These are phyloP conservation scores for Camptophora hylomeconis DNA, from an alignment of 2,329 filamentous ascomycete species.

Conservation along the genomic window DNA sequence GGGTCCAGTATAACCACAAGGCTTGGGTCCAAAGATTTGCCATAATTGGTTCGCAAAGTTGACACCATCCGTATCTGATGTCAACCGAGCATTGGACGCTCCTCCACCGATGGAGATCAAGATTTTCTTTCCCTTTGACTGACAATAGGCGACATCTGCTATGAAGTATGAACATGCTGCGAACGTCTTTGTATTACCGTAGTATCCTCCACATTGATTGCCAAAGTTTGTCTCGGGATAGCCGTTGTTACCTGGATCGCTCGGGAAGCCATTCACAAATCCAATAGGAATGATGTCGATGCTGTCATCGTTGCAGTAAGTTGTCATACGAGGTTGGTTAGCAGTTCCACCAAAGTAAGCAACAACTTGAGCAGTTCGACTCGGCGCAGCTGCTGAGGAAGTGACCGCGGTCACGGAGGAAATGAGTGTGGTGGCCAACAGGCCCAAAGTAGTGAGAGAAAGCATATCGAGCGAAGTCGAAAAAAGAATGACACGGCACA, in stretches of 20 bases:
- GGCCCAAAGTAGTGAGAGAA: too few relatives aligned
- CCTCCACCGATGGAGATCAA: slow-evolving; percentile 59
- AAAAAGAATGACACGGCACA: too few relatives aligned
- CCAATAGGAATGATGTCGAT: slow-evolving; percentile 44
- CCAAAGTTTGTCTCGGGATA: slow-evolving; percentile 44
- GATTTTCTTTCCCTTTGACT: slow-evolving; percentile 55
- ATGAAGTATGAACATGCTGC: slow-evolving; percentile 30
- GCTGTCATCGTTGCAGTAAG: slow-evolving; percentile 38
- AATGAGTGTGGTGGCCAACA: too few relatives aligned
- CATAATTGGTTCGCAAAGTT: slow-evolving; percentile 51
- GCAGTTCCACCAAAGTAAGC: slow-evolving; percentile 36
- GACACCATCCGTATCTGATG: slow-evolving; percentile 37
- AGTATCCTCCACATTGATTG: slow-evolving; percentile 35
- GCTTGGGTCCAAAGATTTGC: slow-evolving; percentile 54
- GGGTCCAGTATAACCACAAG: slow-evolving; percentile 30
- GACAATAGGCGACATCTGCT: slow-evolving; percentile 43
- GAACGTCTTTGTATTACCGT: slow-evolving; percentile 26
- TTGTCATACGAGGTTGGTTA: slow-evolving; percentile 33
- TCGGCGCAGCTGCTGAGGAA: too few relatives aligned
- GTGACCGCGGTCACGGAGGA: too few relatives aligned
- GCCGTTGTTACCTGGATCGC: slow-evolving; percentile 24
- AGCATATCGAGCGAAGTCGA: too few relatives aligned
- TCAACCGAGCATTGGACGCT: slow-evolving; percentile 56
- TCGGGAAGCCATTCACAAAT: slow-evolving; percentile 43
- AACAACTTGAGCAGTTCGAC: too few relatives aligned